Evolutionary conservation across 1,284 basidiomycete genomes (phyloP), one percentile per base, ranked within the genome.

Genomic region (Ceratobasidium papillatum): DNA sequence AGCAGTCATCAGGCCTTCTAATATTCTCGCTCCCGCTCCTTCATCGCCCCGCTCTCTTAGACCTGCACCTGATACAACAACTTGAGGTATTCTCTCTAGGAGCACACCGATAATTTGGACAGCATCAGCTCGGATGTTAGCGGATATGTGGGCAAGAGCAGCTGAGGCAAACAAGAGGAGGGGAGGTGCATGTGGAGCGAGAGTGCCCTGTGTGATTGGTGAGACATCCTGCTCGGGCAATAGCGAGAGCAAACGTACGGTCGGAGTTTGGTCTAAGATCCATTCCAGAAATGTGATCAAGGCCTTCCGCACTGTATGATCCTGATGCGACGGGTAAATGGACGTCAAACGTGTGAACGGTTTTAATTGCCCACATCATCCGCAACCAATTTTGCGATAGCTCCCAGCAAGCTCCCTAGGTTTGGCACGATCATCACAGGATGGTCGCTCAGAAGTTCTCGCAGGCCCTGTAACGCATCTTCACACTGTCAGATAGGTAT

Each of bases 121-220:
- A 0, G 95, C 95, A 80, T 99, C 97, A 56, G 98, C 87, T 9
- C 95, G 88, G 75, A 99, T 94, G 79, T 96, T 94, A 9, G 95
- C 95, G 81, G 96, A 97, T 74, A 99, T 98, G 79, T 98, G 93
- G 0, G 94, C 96, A 81, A 98, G 91, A 0, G 95, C 95, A 3
- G 96, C 97, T 1, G 94, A 91, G 0, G 91, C 90, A 81, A 95
- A 98, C 14, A 98, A 87, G 19, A 97, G 84, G 1, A 98, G 84
- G 0, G 90, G 80, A 0, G 91, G 86, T 3, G 90, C 86, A 80
- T 95, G 94, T 7, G 92, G 94, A 2, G 84, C 79, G 1, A 95
- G 82, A 71, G 88, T 87, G 66, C 88, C 86, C 93, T 91, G 76
- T n/a, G 61, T 34, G 3, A 14, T 5, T 27, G 30, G 54, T 56